Conservation (phyloP, 495 filamentous ascomycete genomes). For the Entonaema liquescens region DNA sequence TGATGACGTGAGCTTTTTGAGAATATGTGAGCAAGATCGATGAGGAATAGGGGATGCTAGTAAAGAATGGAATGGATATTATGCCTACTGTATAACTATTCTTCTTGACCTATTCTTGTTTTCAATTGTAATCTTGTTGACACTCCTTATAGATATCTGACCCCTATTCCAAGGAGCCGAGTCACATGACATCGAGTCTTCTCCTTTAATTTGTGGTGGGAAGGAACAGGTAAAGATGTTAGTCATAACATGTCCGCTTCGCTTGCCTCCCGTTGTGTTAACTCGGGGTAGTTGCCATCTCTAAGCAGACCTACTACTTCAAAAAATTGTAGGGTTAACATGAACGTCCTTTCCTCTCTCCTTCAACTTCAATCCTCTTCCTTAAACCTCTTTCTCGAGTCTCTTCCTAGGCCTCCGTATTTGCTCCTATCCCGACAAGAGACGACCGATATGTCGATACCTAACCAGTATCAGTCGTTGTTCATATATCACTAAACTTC, state of each 20-base stretch:
- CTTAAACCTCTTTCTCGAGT: not conserved
- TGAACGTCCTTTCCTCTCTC: not conserved
- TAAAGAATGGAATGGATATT: conserved; percentile 3
- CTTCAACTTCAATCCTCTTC: conserved; percentile 1
- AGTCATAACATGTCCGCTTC: not conserved
- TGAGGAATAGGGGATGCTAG: not conserved
- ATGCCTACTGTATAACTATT: conserved; percentile 20
- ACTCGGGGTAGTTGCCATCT: conserved; percentile 10
- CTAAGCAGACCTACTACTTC: too few relatives aligned
- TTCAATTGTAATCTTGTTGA: not conserved
- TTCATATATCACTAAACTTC: not conserved
- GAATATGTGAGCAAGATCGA: not conserved
- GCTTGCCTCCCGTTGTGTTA: not conserved
- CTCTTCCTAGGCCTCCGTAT: not conserved
- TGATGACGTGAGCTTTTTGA: not conserved
- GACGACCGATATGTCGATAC: not conserved
- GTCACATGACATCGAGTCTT: conserved; percentile 2
- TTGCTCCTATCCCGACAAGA: not conserved
- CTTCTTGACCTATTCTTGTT: not conserved
- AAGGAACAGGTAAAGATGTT: conserved; percentile 3
- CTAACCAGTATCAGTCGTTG: not conserved
- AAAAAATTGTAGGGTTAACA: not conserved
- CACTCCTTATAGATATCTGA: not conserved
- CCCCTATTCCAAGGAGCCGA: not conserved
- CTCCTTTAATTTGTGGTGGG: not conserved